Evolutionary conservation across 2,329 filamentous ascomycete species (phyloP).

Genomic region (Talaromyces sp.): DNA sequence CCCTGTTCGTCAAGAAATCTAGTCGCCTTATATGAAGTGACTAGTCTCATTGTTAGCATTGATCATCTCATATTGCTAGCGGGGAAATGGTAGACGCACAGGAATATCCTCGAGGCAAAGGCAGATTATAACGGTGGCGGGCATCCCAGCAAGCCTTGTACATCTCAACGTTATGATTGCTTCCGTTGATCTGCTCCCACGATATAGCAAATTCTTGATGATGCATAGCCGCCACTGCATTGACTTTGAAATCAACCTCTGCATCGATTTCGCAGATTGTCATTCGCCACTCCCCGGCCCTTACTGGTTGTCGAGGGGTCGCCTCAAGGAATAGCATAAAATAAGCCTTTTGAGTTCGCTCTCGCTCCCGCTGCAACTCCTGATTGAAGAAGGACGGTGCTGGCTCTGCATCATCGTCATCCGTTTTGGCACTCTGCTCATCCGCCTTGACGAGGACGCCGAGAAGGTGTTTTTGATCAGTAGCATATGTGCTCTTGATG

Average conservation of each 20-base stretch:
- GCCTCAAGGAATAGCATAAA: constrained; percentile 29
- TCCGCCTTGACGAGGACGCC: constrained; percentile 34
- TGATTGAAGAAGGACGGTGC: constrained; percentile 32
- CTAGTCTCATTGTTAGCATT: not conserved
- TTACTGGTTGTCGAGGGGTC: not conserved
- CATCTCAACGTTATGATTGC: constrained; percentile 30
- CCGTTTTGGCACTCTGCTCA: constrained; percentile 28
- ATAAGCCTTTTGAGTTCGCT: not conserved
- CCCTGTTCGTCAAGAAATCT: constrained; percentile 4
- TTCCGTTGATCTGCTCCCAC: constrained; percentile 33
- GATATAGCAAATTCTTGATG: constrained; percentile 36
- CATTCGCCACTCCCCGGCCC: not conserved
- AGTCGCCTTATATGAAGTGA: not conserved
- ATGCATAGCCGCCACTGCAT: constrained; percentile 30
- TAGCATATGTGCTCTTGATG: constrained; percentile 31
- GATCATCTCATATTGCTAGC: not conserved
- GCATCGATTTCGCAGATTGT: not conserved
- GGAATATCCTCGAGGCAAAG: not conserved
- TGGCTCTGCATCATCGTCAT: constrained; percentile 24
- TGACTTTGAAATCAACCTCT: constrained; percentile 29
- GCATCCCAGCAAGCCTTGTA: constrained; percentile 24
- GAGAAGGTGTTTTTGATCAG: constrained; percentile 22
- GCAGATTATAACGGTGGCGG: constrained; percentile 12
- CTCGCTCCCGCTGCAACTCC: constrained; percentile 23
- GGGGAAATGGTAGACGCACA: not conserved